Percentiles rank a stretch among this genome's conserved stretches.
phyloP scores from a whole-genome alignment of 2,329 filamentous ascomycete species.

The Neonectria magnoliae region DNA sequence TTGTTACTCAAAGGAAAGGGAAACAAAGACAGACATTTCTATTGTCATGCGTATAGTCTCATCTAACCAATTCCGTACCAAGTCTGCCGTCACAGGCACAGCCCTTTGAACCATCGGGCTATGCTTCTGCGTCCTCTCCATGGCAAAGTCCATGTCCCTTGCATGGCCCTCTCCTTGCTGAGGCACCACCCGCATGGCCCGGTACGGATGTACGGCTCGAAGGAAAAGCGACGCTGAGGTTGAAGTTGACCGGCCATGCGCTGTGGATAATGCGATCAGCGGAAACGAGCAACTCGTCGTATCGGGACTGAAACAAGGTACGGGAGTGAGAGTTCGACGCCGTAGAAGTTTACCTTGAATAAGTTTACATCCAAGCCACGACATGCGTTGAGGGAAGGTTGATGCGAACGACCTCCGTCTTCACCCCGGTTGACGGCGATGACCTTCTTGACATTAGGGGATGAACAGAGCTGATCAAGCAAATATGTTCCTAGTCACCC shows the following conservation, averaged over 20 bases:
- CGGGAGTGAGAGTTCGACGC: background rate
- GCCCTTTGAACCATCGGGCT: background rate
- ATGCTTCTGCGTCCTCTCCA: background rate
- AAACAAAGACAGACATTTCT: too few relatives aligned
- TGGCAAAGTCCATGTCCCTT: background rate
- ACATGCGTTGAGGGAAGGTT: background rate
- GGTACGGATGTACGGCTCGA: slow-evolving; percentile 58
- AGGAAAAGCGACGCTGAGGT: slow-evolving; percentile 58
- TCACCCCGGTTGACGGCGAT: slow-evolving; percentile 8
- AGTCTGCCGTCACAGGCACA: background rate
- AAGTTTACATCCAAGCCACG: background rate
- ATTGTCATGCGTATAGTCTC: too few relatives aligned
- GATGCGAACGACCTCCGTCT: background rate
- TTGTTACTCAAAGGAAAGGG: too few relatives aligned
- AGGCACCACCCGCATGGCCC: background rate
- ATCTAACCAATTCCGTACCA: background rate
- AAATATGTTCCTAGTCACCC: slow-evolving; percentile 86
- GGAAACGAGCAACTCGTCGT: slow-evolving; percentile 49
- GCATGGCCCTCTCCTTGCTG: background rate
- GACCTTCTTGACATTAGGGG: background rate
- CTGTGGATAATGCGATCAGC: slow-evolving; percentile 63
- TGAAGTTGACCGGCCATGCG: slow-evolving; percentile 62
- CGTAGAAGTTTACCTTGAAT: background rate
- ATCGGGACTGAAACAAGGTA: slow-evolving; percentile 18
- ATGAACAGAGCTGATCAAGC: slow-evolving; percentile 34